Conservation (phyloP, 768 basidiomycete species). For the Hirschioporus abietinus region DNA sequence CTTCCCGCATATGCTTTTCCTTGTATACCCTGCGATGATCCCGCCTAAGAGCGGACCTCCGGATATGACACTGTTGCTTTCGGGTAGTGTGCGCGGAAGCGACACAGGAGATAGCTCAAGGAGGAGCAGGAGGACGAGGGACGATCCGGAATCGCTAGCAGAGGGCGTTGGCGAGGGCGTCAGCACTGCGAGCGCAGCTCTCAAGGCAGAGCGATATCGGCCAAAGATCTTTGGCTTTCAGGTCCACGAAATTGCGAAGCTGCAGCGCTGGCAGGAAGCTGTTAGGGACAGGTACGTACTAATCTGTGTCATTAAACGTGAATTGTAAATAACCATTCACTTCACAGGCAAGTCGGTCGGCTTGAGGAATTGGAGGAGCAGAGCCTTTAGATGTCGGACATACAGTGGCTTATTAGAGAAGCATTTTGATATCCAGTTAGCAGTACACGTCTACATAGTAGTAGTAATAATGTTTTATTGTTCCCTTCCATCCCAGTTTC, state of each 20-base stretch:
- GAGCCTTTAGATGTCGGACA: not conserved
- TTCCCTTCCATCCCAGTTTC: not conserved
- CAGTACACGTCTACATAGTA: not conserved
- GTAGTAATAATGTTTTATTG: not conserved
- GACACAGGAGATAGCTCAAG: constrained; percentile 31
- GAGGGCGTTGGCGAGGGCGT: constrained; percentile 57
- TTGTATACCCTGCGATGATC: constrained; percentile 92
- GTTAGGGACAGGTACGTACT: constrained; percentile 73
- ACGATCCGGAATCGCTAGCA: constrained; percentile 45
- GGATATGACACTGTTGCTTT: constrained; percentile 24
- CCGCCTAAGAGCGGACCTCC: constrained; percentile 69
- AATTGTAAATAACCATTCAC: not conserved
- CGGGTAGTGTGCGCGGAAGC: constrained; percentile 20
- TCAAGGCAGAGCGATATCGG: constrained; percentile 88
- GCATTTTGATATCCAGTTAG: not conserved
- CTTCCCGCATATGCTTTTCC: constrained; percentile 94
- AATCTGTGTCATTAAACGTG: not conserved
- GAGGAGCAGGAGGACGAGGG: constrained; percentile 46
- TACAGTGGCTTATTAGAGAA: not conserved
- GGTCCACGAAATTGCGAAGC: constrained; percentile 86
- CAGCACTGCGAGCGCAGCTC: constrained; percentile 75
- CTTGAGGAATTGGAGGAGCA: constrained; percentile 34
- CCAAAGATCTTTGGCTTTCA: constrained; percentile 98
- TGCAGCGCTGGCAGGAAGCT: constrained; percentile 96
- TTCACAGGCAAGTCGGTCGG: constrained; percentile 34